Base-by-base conservation (phyloP, 1,284 basidiomycete genomes). In the Abortiporus biennis region DNA sequence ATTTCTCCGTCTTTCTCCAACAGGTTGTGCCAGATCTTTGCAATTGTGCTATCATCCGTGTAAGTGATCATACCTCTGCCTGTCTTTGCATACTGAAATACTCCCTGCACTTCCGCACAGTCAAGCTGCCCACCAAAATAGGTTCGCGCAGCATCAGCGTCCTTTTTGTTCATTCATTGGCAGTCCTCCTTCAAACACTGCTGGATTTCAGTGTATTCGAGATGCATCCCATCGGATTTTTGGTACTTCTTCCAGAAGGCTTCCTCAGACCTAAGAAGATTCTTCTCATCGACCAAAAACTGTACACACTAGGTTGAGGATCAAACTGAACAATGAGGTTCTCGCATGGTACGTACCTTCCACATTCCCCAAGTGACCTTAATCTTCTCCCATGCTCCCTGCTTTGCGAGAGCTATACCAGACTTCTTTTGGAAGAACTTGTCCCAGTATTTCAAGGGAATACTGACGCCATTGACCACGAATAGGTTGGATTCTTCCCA, bases 211-310 rank as follows among this genome's bases (percentile, higher is more conserved):
- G 49, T 37, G 24, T 47, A 46, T 3, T 20, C 20, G 15, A 48
- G 27, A 2, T 33, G 42, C 13, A 38, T 27, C 2, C 47, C 43
- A 6, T 40, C 22, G 6, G 36, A 38, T 20, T 40, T 23, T n/a
- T 38, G 44, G 40, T 45, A 53, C 20, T 20, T 40, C 13, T 13
- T 34, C 53, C 53, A 54, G 39, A 54, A 53, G 11, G 42, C 45
- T 1, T 40, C 29, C 2, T 47, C 49, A 11, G 47, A 44, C 9
- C 38, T 35, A 42, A 46, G 44, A 2, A 19, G 22, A 22, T 51
- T 49, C 16, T 33, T 48, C 21, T 48, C 53, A 21, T 54, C 47
- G 0, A 47, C 54, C 13, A 55, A 43, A 39, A 43, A 51, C 51
- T 54, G 34, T n/a, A n/a, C n/a, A n/a, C n/a, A n/a, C n/a, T n/a